Evolutionary conservation across 352 stramenopile species (phyloP).

Genomic region (Stephanocyclus meneghinianus): DNA sequence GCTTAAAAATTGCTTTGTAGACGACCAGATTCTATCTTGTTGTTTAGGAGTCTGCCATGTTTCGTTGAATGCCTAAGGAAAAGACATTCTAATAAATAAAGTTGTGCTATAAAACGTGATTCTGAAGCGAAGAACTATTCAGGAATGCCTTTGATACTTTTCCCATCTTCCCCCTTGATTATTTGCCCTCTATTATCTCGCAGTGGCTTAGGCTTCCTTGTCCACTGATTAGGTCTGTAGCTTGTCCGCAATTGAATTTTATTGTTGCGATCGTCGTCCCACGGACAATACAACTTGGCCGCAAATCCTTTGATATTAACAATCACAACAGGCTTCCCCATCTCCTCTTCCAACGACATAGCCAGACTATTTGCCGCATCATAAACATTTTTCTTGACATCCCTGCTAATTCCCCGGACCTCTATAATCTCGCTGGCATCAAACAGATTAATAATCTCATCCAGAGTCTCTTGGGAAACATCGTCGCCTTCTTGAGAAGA

Average conservation of each 20-base stretch:
- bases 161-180: slow-evolving; percentile 40
- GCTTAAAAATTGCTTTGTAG: slow-evolving; percentile 6
- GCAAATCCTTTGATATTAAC: slow-evolving; percentile 53
- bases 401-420: slow-evolving; percentile 37
- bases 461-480: slow-evolving; percentile 25
- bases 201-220: slow-evolving; percentile 38
- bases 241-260: slow-evolving; percentile 34
- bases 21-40: background rate
- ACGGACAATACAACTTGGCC: slow-evolving; percentile 43
- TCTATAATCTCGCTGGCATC: slow-evolving; percentile 46
- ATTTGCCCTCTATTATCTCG: slow-evolving; percentile 42
- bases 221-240: slow-evolving; percentile 48
- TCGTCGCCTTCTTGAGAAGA: slow-evolving; percentile 28
- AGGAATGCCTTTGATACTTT: slow-evolving; percentile 42
- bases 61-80: background rate
- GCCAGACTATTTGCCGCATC: slow-evolving; percentile 35
- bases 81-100: background rate
- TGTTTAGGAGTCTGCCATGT: background rate
- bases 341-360: slow-evolving; percentile 28
- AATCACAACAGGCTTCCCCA: slow-evolving; percentile 43
- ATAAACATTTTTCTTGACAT: slow-evolving; percentile 35
- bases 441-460: slow-evolving; percentile 32
- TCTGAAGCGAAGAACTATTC: slow-evolving; percentile 1
- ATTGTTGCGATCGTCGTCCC: slow-evolving; percentile 26
- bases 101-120: no score